phyloP scores from a whole-genome alignment of 139 green algal genomes.

The Closterium sp. region DNA sequence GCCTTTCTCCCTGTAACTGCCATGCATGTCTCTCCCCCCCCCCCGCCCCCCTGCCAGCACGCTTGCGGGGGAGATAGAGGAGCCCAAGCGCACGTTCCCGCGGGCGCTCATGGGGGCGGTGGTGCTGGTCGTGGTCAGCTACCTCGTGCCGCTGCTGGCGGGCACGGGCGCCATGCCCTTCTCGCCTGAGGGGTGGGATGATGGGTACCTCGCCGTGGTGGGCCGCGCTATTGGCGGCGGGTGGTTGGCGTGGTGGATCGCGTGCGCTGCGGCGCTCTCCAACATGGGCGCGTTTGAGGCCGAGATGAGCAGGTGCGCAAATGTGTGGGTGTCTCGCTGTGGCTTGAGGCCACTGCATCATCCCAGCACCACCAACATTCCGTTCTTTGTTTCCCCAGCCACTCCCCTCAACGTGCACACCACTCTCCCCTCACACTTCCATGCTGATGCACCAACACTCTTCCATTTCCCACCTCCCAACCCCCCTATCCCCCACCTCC shows the following conservation, averaged over 20 bases:
- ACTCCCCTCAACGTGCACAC: no score
- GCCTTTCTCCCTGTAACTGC: no score
- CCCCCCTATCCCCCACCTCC: background rate
- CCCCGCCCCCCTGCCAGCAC: conserved; percentile 52
- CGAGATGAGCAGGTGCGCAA: conserved; percentile 77
- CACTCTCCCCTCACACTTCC: no score
- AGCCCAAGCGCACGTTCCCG: conserved; percentile 76
- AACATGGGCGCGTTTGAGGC: conserved; percentile 93
- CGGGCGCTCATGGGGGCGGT: conserved; percentile 73
- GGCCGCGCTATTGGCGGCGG: conserved; percentile 78
- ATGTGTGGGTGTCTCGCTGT: no score
- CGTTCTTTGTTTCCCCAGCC: no score
- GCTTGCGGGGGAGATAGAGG: conserved; percentile 84
- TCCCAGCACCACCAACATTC: no score
- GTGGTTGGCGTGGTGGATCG: conserved; percentile 81
- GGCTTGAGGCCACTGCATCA: no score
- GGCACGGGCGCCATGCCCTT: conserved; percentile 68
- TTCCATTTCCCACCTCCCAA: background rate
- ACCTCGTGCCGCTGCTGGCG: conserved; percentile 75
- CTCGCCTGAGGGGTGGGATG: conserved; percentile 35
- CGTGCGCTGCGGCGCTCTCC: conserved; percentile 76
- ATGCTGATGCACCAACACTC: no score
- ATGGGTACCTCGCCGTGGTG: conserved; percentile 73
- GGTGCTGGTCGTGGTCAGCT: conserved; percentile 69
- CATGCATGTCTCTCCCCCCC: no score